Evolutionary conservation across 768 basidiomycete genomes (phyloP), one percentile per base, ranked within the genome.

Genomic region (Pisolithus albus): DNA sequence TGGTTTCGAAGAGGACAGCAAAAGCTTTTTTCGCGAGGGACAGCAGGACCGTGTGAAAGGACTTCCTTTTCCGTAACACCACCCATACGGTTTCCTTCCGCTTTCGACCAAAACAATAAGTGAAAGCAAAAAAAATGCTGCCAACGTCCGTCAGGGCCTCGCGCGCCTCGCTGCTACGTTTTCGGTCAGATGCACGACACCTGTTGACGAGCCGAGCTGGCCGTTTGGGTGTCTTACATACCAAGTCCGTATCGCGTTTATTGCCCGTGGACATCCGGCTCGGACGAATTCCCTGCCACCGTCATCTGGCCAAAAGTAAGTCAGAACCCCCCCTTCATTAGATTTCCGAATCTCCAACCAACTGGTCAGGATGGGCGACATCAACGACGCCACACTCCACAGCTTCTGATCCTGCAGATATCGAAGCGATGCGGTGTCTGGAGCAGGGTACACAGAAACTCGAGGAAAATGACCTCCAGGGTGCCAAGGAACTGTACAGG

Each of bases 391-490:
- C 83, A 7, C 86, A 90, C 60, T 92, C 88, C n/a, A 83, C 84
- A 19, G 76, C 87, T 34, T 79, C 81, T 21, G 89, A 92, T 70
- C 90, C 90, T 28, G 88, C 86, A 52, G 88, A 92, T 59, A 71
- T 73, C 21, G 89, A 92, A 67, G 88, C 89, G 3, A 70, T 87
- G 66, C 76, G 77, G 47, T 89, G 85, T 56, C 76, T 92, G 19
- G 91, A 92, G 68, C 79, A 85, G 62, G 90, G 91, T 38, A 92
- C 91, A 1, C 75, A 79, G 59, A 88, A 88, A 60, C 73, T 92
- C 34, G 91, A 92, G 65, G 88, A 91, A 61, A 91, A 91, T 19
- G 91, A 92, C 55, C 81, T 92, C 3, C 75, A 86, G 58, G 80
- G 75, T 47, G 90, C 90, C 47, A 91, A 86, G 66, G 73, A 73